Evolutionary conservation across 2,329 filamentous ascomycete species (phyloP), one percentile per base, ranked within the genome.

Genomic region (Apiospora saccharicola): DNA sequence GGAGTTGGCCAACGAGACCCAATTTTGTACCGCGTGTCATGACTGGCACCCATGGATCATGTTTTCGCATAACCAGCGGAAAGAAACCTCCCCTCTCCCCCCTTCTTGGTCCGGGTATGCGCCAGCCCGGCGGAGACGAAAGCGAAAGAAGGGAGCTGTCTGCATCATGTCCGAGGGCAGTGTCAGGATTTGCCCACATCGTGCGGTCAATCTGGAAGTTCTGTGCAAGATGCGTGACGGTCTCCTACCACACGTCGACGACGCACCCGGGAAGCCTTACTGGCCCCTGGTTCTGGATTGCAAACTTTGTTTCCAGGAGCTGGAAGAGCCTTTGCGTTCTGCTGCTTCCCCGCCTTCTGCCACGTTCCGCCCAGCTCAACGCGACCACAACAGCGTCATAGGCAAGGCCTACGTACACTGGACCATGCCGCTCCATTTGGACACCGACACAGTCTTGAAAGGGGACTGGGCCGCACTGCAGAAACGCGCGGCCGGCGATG

Each of bases 311-410:
- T 61, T 61, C 8, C 30, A n/a, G 12, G 53, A 61, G 0, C 7
- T 61, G 19, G 7, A n/a, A 19, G 8, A 61, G 3, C 30, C 53
- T 2, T 22, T 61, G 6, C 30, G 53, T n/a, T 34, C 30, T 0
- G 3, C 8, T 1, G 30, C 53, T 1, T 3, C n/a, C 6, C 53
- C 6, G 19, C 53, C 53, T 37, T 4, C 16, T 1, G 53, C 53
- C 0, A 61, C 53, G 3, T 61, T n/a, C n/a, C 6, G 22, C 30
- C 8, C 16, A 2, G 6, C 24, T 13, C 5, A 26, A 19, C 14
- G 14, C 7, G 4, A 2, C 6, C 14, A 22, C 0, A 1, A 8
- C 0, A 2, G 24, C 13, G 44, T 26, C 14, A 19, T 19, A 1
- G 51, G 30, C 30, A 3, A 1, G 5, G 7, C 16, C 7, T 61